Conservation (phyloP, 140 eudicot species). For the Oenanthe javanica region DNA sequence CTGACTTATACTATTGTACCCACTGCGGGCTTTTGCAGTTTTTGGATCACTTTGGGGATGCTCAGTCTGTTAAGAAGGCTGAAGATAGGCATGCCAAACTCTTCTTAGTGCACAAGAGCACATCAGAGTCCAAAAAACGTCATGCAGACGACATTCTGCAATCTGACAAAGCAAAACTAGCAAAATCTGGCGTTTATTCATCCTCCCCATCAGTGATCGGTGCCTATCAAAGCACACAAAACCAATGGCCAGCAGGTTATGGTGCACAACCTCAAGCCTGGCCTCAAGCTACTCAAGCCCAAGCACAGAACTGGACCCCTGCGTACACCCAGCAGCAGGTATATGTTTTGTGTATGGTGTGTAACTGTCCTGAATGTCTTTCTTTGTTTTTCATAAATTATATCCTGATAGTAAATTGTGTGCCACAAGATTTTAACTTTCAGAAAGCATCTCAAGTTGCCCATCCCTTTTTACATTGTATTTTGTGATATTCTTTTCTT, state of each 20-base stretch:
- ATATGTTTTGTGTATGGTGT: neutral
- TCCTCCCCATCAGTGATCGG: slow-evolving; percentile 38
- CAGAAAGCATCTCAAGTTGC: neutral
- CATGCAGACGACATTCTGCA: slow-evolving; percentile 57
- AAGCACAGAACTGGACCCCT: slow-evolving; percentile 75
- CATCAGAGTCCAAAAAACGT: slow-evolving; percentile 73
- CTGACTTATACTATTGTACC: neutral
- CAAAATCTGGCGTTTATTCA: slow-evolving; percentile 40
- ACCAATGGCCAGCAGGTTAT: slow-evolving; percentile 86
- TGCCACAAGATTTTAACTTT: too few relatives aligned
- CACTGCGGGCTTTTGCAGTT: slow-evolving; percentile 41
- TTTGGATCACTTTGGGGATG: slow-evolving; percentile 79
- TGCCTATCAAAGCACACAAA: slow-evolving; percentile 53
- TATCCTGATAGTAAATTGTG: neutral
- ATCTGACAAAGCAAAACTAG: slow-evolving; percentile 80
- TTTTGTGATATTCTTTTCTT: too few relatives aligned
- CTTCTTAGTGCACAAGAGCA: slow-evolving; percentile 58
- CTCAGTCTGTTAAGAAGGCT: slow-evolving; percentile 67
- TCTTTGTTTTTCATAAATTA: neutral
- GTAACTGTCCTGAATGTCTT: neutral
- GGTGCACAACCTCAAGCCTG: slow-evolving; percentile 65
- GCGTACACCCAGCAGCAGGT: slow-evolving; percentile 75
- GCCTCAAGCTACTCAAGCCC: slow-evolving; percentile 63
- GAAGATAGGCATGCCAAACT: slow-evolving; percentile 69
- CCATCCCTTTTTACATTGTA: neutral